Base-by-base conservation (phyloP, 805 yeast genomes). In the Isabelozyma pseudorhagii region DNA sequence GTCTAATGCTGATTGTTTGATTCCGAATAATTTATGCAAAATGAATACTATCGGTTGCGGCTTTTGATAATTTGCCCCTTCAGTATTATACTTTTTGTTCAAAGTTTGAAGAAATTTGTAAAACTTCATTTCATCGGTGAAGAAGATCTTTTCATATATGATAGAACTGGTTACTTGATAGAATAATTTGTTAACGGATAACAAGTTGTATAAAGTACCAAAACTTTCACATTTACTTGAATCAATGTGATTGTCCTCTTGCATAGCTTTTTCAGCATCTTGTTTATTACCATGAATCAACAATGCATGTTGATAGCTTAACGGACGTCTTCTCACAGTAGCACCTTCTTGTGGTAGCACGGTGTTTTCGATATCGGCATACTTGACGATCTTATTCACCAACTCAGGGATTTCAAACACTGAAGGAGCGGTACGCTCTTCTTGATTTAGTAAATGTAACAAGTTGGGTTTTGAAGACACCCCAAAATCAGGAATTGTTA, bases 341-440 rank as follows among this genome's bases (percentile, higher is more conserved):
- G 81, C 63, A 13, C 66, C 63, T 58, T 88, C 93, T 42, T 74
- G 78, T 2, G 93, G 93, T n/a, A 83, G 71, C 8, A 66, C 62
- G 1, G 77, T 71, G 49, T 59, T 61, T 51, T 76, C 80, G 25
- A 69, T 65, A 49, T 86, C 90, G n/a, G 86, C 85, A 60, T 73
- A 81, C 25, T 72, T 68, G 18, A 89, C 66, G 10, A 90, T 87
- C 48, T 75, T 73, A 52, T 74, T 66, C 13, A 90, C 71, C 46
- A 90, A 84, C 64, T 90, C 97, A 0, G 97, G 96, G 36, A 86
- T 83, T 46, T 75, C 72, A 59, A 90, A 86, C 40, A 25, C 13
- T 13, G 45, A 27, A 29, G 45, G 18, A n/a, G n/a, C 38, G 41
- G 9, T 18, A 29, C 6, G 14, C 21, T 17, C 34, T 21, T 21